phyloP scores from a whole-genome alignment of 2,329 filamentous ascomycete genomes.

The Stachybotrys elegans region DNA sequence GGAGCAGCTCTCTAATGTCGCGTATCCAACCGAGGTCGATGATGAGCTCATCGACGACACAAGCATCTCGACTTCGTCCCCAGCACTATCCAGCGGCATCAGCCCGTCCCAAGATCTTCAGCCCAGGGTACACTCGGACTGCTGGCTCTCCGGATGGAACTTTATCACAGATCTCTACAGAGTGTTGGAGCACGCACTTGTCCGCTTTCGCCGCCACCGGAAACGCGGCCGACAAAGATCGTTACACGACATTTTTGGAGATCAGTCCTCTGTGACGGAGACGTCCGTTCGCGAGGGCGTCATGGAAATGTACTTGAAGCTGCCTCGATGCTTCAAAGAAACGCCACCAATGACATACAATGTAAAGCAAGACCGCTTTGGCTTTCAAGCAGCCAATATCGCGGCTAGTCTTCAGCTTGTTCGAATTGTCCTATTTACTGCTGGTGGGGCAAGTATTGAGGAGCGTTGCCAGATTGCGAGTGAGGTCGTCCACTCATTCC shows the following conservation, averaged over 20 bases:
- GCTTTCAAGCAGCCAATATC: conserved; percentile 31
- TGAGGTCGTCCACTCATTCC: conserved; percentile 22
- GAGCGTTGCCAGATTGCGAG: conserved; percentile 23
- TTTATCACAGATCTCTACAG: conserved; percentile 53
- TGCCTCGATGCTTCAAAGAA: conserved; percentile 23
- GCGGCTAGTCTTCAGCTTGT: conserved; percentile 26
- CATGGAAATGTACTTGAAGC: conserved; percentile 17
- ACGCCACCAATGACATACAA: conserved; percentile 18
- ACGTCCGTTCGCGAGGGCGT: conserved; percentile 15
- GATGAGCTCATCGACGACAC: conserved; percentile 36
- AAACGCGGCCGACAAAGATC: conserved; percentile 9
- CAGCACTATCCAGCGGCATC: neutral
- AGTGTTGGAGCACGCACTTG: conserved; percentile 45
- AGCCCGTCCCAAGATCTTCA: conserved; percentile 1
- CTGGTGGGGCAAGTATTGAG: conserved; percentile 19
- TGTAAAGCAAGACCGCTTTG: conserved; percentile 22
- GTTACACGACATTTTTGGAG: conserved; percentile 15
- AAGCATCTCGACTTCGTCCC: neutral
- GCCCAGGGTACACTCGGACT: conserved; percentile 10
- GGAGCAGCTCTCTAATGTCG: conserved; percentile 17
- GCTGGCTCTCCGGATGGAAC: conserved; percentile 53
- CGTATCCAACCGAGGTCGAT: conserved; percentile 22
- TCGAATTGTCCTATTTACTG: conserved; percentile 24
- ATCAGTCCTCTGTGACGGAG: conserved; percentile 11
- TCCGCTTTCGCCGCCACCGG: conserved; percentile 15